Evolutionary conservation across 2,329 filamentous ascomycete genomes (phyloP), one percentile per base, ranked within the genome.

Genomic region (Shiraia bambusicola): DNA sequence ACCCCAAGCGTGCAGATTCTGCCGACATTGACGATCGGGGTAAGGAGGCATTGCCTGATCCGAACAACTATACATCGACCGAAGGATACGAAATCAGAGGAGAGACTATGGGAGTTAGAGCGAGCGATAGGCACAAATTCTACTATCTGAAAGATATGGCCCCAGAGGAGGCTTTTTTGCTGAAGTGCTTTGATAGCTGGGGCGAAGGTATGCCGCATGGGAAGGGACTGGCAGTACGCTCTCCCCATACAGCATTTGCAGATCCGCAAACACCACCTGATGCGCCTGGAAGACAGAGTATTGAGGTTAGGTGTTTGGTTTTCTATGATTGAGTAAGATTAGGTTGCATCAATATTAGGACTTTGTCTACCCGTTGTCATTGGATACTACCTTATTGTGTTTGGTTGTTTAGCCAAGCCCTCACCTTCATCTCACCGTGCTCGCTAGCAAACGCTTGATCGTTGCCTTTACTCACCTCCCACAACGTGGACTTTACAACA

Each of bases 131-230:
- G 12, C 83, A 87, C 60, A 72, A 72, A 52, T 84, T 84, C 54
- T 85, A 78, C 55, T 87, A 86, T 52, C 70, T 79, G 59, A 84
- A 83, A 66, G 82, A 85, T 55, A 86, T 86, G 83, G 80, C 74
- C 14, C 75, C 75, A 0, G 72, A 76, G 2, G 76, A 80, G 58
- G 75, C 75, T 0, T 70, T 79, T 67, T 60, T 79, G 42, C 66
- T 80, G 47, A 80, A 76, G 63, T 76, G 73, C 48, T 76, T 72
- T 47, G 73, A 76, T 45, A 71, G 66, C 8, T 61, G 56, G 26
- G 72, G 72, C 4, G 66, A 74, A 37, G 71, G 69, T 3, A 65
- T 69, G 64, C 61, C 63, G 12, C 64, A 52, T 42, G 72, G 71
- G 38, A 48, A 67, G 28, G 70, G 72, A 0, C 38, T 73, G 4